These are phyloP conservation scores for Bocquillonia castaneifolia DNA, from an alignment of 441 rosid genomes.

Conservation along the genomic window DNA sequence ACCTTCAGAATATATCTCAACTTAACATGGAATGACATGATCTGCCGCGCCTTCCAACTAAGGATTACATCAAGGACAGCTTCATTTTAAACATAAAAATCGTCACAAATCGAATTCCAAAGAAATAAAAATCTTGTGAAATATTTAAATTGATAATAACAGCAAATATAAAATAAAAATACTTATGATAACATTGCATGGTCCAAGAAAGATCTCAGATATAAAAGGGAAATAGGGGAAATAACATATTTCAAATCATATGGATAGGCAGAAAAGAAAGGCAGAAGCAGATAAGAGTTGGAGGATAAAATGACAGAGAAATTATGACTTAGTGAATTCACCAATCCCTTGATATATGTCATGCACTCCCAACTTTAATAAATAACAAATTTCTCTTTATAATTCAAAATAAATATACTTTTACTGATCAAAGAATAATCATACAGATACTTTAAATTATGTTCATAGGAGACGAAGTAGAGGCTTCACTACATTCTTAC, in stretches of 20 bases:
- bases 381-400: neutral
- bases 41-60: conserved; percentile 78
- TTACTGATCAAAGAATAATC: neutral
- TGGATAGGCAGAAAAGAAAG: neutral
- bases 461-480: conserved; percentile 4
- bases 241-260: neutral
- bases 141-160: neutral
- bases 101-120: conserved; percentile 9
- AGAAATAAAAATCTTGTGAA: neutral
- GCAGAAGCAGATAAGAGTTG: neutral
- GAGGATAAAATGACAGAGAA: neutral
- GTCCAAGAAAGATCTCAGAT: neutral
- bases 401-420: neutral
- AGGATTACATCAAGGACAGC: conserved; percentile 93
- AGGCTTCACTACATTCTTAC: conserved; percentile 30
- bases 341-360: neutral
- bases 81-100: conserved; percentile 36
- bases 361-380: neutral
- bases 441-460: neutral
- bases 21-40: conserved; percentile 91
- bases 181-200: neutral
- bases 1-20: conserved; percentile 95
- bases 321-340: neutral
- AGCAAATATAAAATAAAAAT: too few relatives aligned
- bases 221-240: neutral